phyloP scores from a whole-genome alignment of 352 stramenopile species.

The Globisporangium nunn region DNA sequence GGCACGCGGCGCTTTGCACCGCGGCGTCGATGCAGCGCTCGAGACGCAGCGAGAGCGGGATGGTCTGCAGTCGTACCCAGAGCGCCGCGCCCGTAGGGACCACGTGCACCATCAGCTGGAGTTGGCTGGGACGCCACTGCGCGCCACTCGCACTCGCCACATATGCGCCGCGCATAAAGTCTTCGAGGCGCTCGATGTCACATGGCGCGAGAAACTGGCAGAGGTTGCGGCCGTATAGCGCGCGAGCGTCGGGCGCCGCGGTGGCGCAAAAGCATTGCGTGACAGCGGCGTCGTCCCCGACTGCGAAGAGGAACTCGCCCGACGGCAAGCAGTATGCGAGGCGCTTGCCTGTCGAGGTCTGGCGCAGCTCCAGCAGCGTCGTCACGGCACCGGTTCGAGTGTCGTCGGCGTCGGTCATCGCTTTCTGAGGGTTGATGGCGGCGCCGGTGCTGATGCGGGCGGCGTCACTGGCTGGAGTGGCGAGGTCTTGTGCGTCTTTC shows the following conservation, averaged over 20 bases:
- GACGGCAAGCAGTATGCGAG: slow-evolving; percentile 64
- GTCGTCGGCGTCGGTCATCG: slow-evolving; percentile 1
- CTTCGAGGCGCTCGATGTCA: slow-evolving; percentile 58
- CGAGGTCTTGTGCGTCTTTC: not conserved
- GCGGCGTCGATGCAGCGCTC: slow-evolving; percentile 79
- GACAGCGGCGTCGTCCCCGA: slow-evolving; percentile 28
- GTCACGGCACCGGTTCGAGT: slow-evolving; percentile 7
- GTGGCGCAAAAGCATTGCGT: slow-evolving; percentile 24
- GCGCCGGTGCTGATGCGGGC: not conserved
- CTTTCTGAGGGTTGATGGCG: not conserved
- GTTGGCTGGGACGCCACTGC: slow-evolving; percentile 18
- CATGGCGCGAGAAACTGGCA: slow-evolving; percentile 41
- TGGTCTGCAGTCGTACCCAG: slow-evolving; percentile 49
- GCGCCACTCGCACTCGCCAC: slow-evolving; percentile 13
- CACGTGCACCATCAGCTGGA: slow-evolving; percentile 42
- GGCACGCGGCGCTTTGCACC: slow-evolving; percentile 28
- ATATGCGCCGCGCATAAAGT: slow-evolving; percentile 34
- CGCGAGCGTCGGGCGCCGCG: slow-evolving; percentile 12
- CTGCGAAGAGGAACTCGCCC: slow-evolving; percentile 73
- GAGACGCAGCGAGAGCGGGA: slow-evolving; percentile 63
- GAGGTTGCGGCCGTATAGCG: slow-evolving; percentile 61
- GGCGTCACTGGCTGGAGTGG: not conserved
- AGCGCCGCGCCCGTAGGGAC: slow-evolving; percentile 20
- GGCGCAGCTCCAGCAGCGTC: slow-evolving; percentile 59
- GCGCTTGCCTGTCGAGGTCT: slow-evolving; percentile 33